Evolutionary conservation across 257 asterid species (phyloP).

Genomic region (Penstemon eatonii): DNA sequence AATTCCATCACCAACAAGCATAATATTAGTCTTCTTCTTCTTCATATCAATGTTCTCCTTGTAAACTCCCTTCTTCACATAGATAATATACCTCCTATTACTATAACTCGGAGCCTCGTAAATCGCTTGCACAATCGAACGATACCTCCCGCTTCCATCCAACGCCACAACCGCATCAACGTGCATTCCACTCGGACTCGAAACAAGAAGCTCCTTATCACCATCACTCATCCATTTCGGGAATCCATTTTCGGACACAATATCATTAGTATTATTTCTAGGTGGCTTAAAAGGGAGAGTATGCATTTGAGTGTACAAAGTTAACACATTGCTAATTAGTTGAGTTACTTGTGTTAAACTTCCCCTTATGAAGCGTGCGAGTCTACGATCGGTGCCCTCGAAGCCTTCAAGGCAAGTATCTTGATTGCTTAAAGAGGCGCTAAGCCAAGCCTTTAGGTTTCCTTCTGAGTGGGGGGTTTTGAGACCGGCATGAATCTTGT

Average conservation of each 20-base stretch:
- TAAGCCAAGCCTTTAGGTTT: conserved; percentile 88
- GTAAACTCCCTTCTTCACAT: conserved; percentile 88
- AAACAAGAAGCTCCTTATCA: conserved; percentile 47
- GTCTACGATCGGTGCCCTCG: conserved; percentile 79
- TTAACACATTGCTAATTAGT: conserved; percentile 78
- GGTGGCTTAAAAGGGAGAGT: conserved; percentile 53
- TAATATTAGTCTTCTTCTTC: conserved; percentile 81
- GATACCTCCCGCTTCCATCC: conserved; percentile 75
- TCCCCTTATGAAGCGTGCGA: conserved; percentile 62
- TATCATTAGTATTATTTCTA: conserved; percentile 23
- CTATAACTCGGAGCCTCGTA: conserved; percentile 70
- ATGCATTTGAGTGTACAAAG: conserved; percentile 64
- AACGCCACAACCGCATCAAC: conserved; percentile 68
- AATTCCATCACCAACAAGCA: conserved; percentile 92
- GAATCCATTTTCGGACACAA: conserved; percentile 19
- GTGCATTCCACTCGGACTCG: conserved; percentile 53
- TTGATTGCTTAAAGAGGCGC: conserved; percentile 96
- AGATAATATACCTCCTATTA: conserved; percentile 69
- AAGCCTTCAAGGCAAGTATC: conserved; percentile 96
- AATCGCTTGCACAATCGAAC: conserved; percentile 67
- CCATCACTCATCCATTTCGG: conserved; percentile 87
- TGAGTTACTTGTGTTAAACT: conserved; percentile 81
- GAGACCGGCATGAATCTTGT: conserved; percentile 52
- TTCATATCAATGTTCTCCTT: conserved; percentile 82
- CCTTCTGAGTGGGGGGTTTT: conserved; percentile 47